A percentile compares a stretch with the other conserved stretches of the same genome.
These are phyloP conservation scores for Schwanniomyces vanrijiae DNA, from an alignment of 805 yeast species.

Conservation along the genomic window DNA sequence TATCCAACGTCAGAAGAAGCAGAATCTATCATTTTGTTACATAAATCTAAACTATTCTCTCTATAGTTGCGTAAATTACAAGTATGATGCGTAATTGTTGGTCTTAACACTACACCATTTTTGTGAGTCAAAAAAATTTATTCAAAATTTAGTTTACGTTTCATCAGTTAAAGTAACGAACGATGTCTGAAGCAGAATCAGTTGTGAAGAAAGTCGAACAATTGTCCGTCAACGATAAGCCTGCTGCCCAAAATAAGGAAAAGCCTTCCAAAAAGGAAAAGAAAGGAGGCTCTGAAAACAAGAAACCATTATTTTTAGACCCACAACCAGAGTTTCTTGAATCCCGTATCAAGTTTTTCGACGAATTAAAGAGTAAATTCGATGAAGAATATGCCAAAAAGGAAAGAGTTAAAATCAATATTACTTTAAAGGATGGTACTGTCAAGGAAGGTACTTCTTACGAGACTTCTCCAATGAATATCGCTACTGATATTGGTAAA, in stretches of 20 bases:
- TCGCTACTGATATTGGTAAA: slow-evolving; percentile 82
- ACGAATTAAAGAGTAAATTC: slow-evolving; percentile 72
- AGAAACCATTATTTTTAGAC: slow-evolving; percentile 46
- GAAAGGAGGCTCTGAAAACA: slow-evolving; percentile 39
- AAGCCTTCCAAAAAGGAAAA: slow-evolving; percentile 28
- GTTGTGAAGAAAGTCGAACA: slow-evolving; percentile 49
- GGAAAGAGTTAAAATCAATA: slow-evolving; percentile 59
- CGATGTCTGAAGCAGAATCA: slow-evolving; percentile 14
- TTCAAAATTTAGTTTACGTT: background rate
- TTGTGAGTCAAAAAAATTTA: background rate
- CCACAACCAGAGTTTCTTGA: slow-evolving; percentile 87
- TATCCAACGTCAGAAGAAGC: background rate
- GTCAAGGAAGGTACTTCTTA: slow-evolving; percentile 75
- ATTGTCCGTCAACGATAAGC: slow-evolving; percentile 32
- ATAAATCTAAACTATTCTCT: background rate
- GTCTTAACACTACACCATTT: background rate
- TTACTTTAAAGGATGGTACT: slow-evolving; percentile 86
- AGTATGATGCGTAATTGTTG: slow-evolving; percentile 5
- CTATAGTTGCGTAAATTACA: slow-evolving; percentile 1
- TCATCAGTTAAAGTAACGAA: background rate
- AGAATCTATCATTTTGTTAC: background rate
- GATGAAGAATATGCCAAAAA: slow-evolving; percentile 68
- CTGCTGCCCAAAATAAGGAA: slow-evolving; percentile 6
- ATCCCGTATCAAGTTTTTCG: slow-evolving; percentile 75
- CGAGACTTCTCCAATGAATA: slow-evolving; percentile 87